These are phyloP conservation scores for Penicillium sp. DNA, from an alignment of 2,329 filamentous ascomycete genomes.

Conservation along the genomic window DNA sequence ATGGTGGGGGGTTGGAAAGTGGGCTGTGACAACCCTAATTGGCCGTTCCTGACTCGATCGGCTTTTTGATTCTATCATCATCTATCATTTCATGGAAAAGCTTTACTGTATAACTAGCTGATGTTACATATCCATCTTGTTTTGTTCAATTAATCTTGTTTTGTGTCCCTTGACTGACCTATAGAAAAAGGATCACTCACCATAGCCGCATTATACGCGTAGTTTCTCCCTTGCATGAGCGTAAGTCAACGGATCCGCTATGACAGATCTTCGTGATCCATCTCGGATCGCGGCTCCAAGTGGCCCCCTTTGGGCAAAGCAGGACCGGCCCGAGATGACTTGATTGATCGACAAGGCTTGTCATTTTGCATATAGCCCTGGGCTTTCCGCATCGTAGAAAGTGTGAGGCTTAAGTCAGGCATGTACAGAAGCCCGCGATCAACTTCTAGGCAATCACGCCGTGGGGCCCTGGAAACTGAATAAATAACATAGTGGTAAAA, in stretches of 20 bases:
- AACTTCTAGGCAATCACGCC: slow-evolving; percentile 5
- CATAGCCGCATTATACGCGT: slow-evolving; percentile 21
- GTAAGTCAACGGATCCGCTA: slow-evolving; percentile 2
- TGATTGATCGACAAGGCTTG: slow-evolving; percentile 10
- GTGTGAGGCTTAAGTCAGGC: no score
- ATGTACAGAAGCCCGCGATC: background rate
- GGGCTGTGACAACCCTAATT: background rate
- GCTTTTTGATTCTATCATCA: background rate
- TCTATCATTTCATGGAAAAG: background rate
- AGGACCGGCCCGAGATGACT: slow-evolving; percentile 1
- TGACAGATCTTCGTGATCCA: slow-evolving; percentile 13
- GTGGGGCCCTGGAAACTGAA: background rate
- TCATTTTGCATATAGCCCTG: no score
- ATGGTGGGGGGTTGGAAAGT: background rate
- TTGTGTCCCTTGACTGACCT: background rate
- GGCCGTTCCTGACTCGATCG: background rate
- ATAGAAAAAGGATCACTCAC: background rate
- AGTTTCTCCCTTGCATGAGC: slow-evolving; percentile 13
- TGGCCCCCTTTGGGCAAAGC: background rate
- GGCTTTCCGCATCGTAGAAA: no score
- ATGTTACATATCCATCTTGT: background rate
- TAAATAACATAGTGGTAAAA: background rate
- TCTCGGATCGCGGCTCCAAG: background rate
- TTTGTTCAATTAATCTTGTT: background rate
- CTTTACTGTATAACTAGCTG: background rate